Conservation (phyloP, 164 flowering plant genomes). For the Vitis cinerea region DNA sequence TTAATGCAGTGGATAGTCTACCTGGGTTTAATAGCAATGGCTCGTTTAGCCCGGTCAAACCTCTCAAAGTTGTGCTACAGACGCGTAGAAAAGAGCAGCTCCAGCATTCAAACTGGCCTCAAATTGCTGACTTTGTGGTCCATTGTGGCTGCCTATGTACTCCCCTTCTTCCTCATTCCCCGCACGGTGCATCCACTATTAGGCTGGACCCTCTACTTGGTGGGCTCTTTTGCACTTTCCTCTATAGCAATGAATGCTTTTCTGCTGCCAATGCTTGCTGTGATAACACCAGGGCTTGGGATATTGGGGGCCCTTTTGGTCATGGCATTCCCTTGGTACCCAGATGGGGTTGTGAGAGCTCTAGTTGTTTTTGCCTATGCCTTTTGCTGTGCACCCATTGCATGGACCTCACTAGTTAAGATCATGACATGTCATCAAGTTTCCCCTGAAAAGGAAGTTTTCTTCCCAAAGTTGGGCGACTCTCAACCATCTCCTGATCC, state of each 20-base stretch:
- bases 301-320: constrained; percentile 66
- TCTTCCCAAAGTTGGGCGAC: constrained; percentile 61
- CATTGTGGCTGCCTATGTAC: constrained; percentile 60
- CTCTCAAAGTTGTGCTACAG: constrained; percentile 74
- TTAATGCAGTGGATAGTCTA: constrained; percentile 53
- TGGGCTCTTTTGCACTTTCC: constrained; percentile 61
- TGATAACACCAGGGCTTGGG: constrained; percentile 61
- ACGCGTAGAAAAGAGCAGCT: constrained; percentile 53
- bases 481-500: constrained; percentile 47
- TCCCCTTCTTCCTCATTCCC: constrained; percentile 80
- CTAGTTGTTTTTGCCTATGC: constrained; percentile 72
- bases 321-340: constrained; percentile 92
- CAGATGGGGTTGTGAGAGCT: constrained; percentile 72
- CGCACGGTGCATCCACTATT: constrained; percentile 76
- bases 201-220: constrained; percentile 84
- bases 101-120: constrained; percentile 43
- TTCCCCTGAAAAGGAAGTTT: constrained; percentile 64
- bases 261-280: constrained; percentile 61
- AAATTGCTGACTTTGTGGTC: constrained; percentile 65
- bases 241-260: constrained; percentile 55
- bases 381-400: constrained; percentile 64
- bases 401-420: constrained; percentile 53
- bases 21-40: constrained; percentile 54
- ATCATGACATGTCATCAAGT: constrained; percentile 57
- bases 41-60: constrained; percentile 67